These are phyloP conservation scores for Lasiodiplodia hormozganensis DNA, from an alignment of 2,329 filamentous ascomycete genomes.

Conservation along the genomic window DNA sequence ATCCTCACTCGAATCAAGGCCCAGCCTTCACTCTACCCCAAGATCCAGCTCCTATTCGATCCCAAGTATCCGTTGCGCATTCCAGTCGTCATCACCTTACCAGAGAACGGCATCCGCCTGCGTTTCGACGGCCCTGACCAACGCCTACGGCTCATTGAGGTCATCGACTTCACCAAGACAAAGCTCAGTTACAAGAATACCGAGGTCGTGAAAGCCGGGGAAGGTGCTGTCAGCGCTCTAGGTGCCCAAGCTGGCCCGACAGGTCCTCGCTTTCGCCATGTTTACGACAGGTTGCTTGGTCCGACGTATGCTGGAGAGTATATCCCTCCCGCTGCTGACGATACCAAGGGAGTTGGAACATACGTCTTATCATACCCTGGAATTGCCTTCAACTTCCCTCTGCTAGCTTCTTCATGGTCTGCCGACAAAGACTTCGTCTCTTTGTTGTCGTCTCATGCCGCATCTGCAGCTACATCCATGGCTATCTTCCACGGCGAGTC, in stretches of 20 bases:
- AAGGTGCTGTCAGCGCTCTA: slow-evolving; percentile 34
- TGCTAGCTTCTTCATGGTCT: slow-evolving; percentile 77
- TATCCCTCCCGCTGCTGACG: slow-evolving; percentile 65
- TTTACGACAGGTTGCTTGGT: slow-evolving; percentile 92
- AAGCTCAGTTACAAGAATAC: slow-evolving; percentile 82
- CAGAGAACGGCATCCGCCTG: slow-evolving; percentile 84
- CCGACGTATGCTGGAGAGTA: slow-evolving; percentile 96
- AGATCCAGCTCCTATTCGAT: slow-evolving; percentile 83
- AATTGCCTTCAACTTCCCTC: slow-evolving; percentile 88
- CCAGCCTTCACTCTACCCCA: slow-evolving; percentile 81
- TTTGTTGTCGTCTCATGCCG: slow-evolving; percentile 78
- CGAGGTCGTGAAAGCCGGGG: slow-evolving; percentile 73
- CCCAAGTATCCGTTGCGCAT: slow-evolving; percentile 74
- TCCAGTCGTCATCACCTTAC: slow-evolving; percentile 77
- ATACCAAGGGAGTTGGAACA: slow-evolving; percentile 65
- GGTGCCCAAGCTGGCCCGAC: slow-evolving; percentile 43
- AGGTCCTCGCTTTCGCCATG: slow-evolving; percentile 83
- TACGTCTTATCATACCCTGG: slow-evolving; percentile 96
- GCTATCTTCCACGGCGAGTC: slow-evolving; percentile 89
- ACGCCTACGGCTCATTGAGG: slow-evolving; percentile 86
- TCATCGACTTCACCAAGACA: slow-evolving; percentile 87
- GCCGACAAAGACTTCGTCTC: slow-evolving; percentile 82
- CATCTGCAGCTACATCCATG: slow-evolving; percentile 81
- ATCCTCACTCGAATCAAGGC: slow-evolving; percentile 86
- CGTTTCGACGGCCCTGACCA: slow-evolving; percentile 96